Evolutionary conservation across 345 rosid genomes (phyloP).

Genomic region (Citrus glauca): DNA sequence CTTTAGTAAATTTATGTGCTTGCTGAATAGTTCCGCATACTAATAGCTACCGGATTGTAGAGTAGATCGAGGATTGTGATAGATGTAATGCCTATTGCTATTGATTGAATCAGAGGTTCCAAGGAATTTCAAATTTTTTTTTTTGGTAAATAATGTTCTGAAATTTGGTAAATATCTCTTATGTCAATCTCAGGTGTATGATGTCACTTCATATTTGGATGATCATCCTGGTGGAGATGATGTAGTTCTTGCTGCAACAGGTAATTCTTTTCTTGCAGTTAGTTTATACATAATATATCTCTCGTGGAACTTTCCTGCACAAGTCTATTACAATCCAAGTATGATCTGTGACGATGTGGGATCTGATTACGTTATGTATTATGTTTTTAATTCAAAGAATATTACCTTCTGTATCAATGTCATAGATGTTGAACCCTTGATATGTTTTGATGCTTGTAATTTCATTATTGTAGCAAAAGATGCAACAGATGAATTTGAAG

Average conservation of each 20-base stretch:
- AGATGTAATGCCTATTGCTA: no score
- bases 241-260: slow-evolving; percentile 65
- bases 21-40: background rate
- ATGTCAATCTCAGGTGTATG: slow-evolving; percentile 59
- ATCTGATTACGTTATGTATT: background rate
- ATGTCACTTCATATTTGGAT: slow-evolving; percentile 75
- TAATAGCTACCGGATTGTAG: background rate
- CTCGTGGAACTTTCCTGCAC: background rate
- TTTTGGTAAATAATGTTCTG: background rate
- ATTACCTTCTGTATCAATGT: background rate
- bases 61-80: slow-evolving; percentile 3
- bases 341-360: background rate
- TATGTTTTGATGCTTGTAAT: slow-evolving; percentile 5
- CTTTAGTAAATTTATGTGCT: background rate
- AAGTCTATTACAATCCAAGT: background rate
- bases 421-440: slow-evolving; percentile 8
- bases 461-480: slow-evolving; percentile 57
- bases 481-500: slow-evolving; percentile 83
- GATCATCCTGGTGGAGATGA: slow-evolving; percentile 98
- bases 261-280: slow-evolving; percentile 31
- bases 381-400: background rate
- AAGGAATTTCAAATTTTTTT: background rate
- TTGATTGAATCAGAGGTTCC: background rate
- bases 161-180: background rate
- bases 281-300: background rate